A percentile compares a stretch with the other conserved stretches of the same genome.
Evolutionary conservation across 208 protist species (phyloP).

Genomic region (Trypanosoma melophagium): DNA sequence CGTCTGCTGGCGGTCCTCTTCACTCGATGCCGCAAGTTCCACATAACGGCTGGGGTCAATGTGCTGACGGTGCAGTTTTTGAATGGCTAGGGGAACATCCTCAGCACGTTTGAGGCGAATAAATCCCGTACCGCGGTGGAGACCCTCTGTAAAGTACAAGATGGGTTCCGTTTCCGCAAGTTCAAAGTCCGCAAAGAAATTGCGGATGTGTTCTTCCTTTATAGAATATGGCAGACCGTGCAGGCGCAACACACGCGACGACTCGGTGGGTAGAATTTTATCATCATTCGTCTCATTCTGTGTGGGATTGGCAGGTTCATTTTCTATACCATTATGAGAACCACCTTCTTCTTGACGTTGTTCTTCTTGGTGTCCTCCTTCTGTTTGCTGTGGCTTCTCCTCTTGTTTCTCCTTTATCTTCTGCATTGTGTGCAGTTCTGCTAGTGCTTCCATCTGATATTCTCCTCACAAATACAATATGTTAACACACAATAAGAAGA

Average conservation of each 20-base stretch:
- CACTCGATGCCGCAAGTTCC: conserved; percentile 32
- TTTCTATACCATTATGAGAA: too few species aligned
- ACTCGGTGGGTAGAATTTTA: not conserved
- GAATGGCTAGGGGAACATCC: conserved; percentile 35
- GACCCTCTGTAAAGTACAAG: conserved; percentile 38
- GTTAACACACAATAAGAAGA: too few species aligned
- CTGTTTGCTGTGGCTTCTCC: not conserved
- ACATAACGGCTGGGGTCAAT: conserved; percentile 45
- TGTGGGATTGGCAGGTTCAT: not conserved
- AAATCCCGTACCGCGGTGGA: conserved; percentile 43
- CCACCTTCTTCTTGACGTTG: too few species aligned
- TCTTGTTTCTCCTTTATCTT: not conserved
- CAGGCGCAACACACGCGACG: conserved; percentile 30
- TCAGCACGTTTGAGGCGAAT: conserved; percentile 30
- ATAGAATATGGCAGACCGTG: conserved; percentile 46
- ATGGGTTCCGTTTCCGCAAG: conserved; percentile 31
- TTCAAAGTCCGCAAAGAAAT: conserved; percentile 42
- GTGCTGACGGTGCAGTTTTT: conserved; percentile 34
- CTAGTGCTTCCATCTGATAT: not conserved
- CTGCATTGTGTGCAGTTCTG: not conserved
- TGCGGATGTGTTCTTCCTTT: conserved; percentile 32
- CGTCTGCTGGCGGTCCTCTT: conserved; percentile 26
- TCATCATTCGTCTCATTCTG: not conserved
- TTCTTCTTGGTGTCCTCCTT: not conserved
- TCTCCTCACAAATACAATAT: not conserved